phyloP scores from a whole-genome alignment of 1,284 basidiomycete genomes.

The Psilocybe mexicana region DNA sequence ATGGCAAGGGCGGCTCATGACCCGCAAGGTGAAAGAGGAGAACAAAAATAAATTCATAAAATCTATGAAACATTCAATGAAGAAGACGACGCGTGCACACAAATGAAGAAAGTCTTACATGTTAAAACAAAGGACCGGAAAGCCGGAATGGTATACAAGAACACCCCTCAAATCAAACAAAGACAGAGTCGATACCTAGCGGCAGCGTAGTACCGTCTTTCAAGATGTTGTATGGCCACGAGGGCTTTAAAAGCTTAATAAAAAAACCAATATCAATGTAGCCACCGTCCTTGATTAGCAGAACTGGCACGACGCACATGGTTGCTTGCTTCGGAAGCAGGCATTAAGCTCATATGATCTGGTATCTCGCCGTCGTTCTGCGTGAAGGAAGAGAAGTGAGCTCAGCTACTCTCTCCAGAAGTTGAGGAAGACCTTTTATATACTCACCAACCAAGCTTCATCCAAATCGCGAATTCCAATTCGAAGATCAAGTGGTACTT shows the following conservation, averaged over 20 bases:
- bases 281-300: background rate
- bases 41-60: background rate
- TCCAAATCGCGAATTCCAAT: constrained; percentile 68
- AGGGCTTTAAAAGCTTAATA: constrained; percentile 38
- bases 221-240: constrained; percentile 39
- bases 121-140: background rate
- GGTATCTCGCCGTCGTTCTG: constrained; percentile 63
- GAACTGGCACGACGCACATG: constrained; percentile 47
- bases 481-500: constrained; percentile 67
- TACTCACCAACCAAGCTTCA: constrained; percentile 55
- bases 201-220: constrained; percentile 55
- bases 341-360: constrained; percentile 79
- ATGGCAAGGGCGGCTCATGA: background rate
- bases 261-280: constrained; percentile 4
- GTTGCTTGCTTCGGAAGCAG: constrained; percentile 51
- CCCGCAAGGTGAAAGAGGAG: background rate
- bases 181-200: constrained; percentile 45
- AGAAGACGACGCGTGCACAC: too few species aligned
- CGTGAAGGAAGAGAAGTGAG: constrained; percentile 8
- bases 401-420: constrained; percentile 10
- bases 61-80: background rate
- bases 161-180: constrained; percentile 1
- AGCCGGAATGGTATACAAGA: background rate
- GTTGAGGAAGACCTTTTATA: constrained; percentile 1
- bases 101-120: too few species aligned